A percentile compares a stretch with the other conserved stretches of the same genome.
phyloP scores from a whole-genome alignment of 192 early-diverging fungal species.

The Backusella sp. region DNA sequence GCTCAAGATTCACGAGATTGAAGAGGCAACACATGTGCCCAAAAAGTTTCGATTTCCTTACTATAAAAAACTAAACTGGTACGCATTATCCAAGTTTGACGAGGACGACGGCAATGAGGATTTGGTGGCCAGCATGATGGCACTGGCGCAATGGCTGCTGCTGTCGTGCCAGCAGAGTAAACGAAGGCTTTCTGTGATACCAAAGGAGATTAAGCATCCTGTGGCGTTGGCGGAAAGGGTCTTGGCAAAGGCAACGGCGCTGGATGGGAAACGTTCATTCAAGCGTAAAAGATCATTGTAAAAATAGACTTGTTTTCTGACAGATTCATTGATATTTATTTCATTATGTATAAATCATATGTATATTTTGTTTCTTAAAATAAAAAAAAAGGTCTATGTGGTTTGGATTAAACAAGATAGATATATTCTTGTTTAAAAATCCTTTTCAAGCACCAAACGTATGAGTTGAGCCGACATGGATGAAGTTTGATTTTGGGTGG shows the following conservation, averaged over 20 bases:
- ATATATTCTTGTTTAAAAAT: background rate
- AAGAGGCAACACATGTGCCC: constrained; percentile 77
- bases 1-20: constrained; percentile 71
- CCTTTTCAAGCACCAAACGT: constrained; percentile 14
- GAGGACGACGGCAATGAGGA: constrained; percentile 25
- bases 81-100: constrained; percentile 32
- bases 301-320: background rate
- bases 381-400: background rate
- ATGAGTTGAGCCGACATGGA: constrained; percentile 18
- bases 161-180: background rate
- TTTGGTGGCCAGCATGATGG: constrained; percentile 59
- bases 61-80: constrained; percentile 85
- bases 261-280: background rate
- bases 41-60: constrained; percentile 83
- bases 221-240: background rate
- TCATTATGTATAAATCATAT: background rate
- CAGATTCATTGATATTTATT: background rate
- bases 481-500: background rate
- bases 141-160: constrained; percentile 18
- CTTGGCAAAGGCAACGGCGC: constrained; percentile 5
- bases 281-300: background rate
- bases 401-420: too few relatives aligned
- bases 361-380: background rate
- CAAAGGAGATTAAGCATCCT: background rate
- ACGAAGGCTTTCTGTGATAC: background rate